A percentile compares a stretch with the other conserved stretches of the same genome.
Evolutionary conservation across 2,329 filamentous ascomycete species (phyloP).

Genomic region (Colletotrichum karsti): DNA sequence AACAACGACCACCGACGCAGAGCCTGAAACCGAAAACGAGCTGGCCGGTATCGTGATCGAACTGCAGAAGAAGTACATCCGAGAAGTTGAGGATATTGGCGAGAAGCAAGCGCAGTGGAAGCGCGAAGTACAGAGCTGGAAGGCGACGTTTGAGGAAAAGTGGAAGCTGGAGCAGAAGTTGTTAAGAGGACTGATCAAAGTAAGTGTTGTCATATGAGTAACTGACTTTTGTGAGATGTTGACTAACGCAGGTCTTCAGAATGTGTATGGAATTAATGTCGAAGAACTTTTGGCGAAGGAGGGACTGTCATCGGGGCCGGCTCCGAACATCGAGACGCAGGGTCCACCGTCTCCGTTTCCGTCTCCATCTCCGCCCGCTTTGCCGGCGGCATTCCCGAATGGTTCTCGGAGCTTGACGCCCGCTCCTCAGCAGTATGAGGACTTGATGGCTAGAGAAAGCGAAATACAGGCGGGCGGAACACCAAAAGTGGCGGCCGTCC

Average conservation of each 20-base stretch:
- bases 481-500: neutral
- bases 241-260: neutral
- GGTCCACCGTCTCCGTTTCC: neutral
- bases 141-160: neutral
- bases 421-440: neutral
- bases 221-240: neutral
- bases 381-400: neutral
- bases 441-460: neutral
- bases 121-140: neutral
- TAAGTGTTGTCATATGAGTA: neutral
- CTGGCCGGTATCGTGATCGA: conserved; percentile 5
- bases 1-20: neutral
- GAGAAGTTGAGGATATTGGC: neutral
- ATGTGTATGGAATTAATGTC: neutral
- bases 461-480: fast-evolving
- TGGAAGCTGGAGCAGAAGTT: conserved; percentile 16
- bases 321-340: too few species aligned
- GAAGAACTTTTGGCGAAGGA: neutral
- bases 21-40: conserved; percentile 1
- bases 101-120: neutral
- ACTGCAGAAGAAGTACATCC: conserved; percentile 2
- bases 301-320: neutral
- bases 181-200: neutral
- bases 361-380: neutral
- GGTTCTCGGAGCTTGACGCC: neutral